A percentile compares a stretch with the other conserved stretches of the same genome.
Evolutionary conservation across 116 monocot genomes (phyloP).

Genomic region (Posidonia oceanica): DNA sequence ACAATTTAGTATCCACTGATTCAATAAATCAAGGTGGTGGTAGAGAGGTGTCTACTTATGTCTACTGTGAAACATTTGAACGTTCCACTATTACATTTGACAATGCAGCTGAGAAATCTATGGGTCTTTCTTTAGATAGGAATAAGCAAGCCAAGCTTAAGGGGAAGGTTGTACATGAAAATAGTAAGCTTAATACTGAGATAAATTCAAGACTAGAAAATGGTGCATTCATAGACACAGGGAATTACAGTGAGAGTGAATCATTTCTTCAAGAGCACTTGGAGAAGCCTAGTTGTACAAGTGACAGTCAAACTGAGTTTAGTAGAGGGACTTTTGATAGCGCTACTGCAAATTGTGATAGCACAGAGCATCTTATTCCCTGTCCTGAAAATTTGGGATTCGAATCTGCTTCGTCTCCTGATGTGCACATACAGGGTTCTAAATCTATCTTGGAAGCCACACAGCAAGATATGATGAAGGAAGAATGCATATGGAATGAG

Average conservation of each 20-base stretch:
- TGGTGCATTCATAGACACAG: too few relatives aligned
- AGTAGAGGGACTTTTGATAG: background rate
- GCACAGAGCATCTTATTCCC: background rate
- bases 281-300: background rate
- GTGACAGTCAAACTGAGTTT: background rate
- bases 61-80: constrained; percentile 16
- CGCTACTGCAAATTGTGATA: background rate
- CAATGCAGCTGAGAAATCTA: constrained; percentile 8
- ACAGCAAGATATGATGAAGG: background rate
- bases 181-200: background rate
- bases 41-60: constrained; percentile 13
- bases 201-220: background rate
- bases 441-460: background rate
- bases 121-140: background rate
- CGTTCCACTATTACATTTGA: constrained; percentile 13
- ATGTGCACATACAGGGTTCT: constrained; percentile 4
- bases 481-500: background rate
- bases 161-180: constrained; percentile 4
- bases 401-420: constrained; percentile 1
- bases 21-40: constrained; percentile 10
- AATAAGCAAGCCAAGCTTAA: background rate
- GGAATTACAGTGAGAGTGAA: too few relatives aligned
- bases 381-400: background rate
- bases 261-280: background rate
- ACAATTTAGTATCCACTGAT: constrained; percentile 2